Evolutionary conservation across 768 basidiomycete species (phyloP).

Genomic region (Sporobolomyces roseus): DNA sequence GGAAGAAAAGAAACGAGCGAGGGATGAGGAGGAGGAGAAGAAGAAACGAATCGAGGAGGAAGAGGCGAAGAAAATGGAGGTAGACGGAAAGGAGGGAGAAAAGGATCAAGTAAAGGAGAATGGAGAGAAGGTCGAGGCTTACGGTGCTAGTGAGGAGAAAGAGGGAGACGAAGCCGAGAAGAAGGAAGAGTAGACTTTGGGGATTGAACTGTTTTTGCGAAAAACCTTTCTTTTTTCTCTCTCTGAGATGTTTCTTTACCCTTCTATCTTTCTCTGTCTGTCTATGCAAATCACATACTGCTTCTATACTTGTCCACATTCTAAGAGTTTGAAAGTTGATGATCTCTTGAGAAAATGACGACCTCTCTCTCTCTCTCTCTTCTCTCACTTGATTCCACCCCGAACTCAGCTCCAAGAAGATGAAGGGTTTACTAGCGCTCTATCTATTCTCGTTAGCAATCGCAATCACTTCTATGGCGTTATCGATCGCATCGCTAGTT

Average conservation of each 20-base stretch:
- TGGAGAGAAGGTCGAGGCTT: neutral
- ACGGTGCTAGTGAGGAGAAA: neutral
- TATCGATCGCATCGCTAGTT: neutral
- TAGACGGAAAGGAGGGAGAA: neutral
- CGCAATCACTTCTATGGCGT: neutral
- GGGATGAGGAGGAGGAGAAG: neutral
- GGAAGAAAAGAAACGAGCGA: neutral
- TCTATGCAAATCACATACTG: too few relatives aligned
- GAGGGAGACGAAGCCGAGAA: neutral
- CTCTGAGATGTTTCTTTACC: neutral
- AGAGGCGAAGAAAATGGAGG: neutral
- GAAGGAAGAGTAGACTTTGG: neutral
- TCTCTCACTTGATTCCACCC: too few relatives aligned
- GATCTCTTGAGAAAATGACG: neutral
- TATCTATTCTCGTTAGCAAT: slow-evolving; percentile 7
- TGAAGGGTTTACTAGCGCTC: slow-evolving; percentile 20
- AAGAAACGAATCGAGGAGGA: neutral
- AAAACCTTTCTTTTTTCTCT: neutral
- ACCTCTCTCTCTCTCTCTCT: neutral
- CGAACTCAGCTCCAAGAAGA: too few relatives aligned
- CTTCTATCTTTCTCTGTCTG: neutral
- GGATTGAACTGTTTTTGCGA: neutral
- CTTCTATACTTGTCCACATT: too few relatives aligned
- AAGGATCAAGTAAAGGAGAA: neutral
- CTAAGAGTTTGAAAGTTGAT: too few relatives aligned